Conservation (phyloP, 2,329 filamentous ascomycete genomes). For the Fusarium caatingaense region DNA sequence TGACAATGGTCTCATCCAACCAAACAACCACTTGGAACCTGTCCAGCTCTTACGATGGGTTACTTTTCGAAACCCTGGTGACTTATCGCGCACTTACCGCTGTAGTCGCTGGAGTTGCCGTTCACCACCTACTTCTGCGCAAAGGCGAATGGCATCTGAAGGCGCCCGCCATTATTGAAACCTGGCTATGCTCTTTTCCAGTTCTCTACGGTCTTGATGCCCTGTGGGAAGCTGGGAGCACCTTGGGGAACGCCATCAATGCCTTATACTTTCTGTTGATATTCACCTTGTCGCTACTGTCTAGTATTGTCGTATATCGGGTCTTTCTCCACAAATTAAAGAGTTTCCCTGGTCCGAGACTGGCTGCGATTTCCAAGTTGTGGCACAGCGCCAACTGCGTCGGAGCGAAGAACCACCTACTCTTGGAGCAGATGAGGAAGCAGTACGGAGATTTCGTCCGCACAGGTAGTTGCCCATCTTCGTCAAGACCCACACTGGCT, state of each 20-base stretch:
- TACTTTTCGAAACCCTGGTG: accelerated
- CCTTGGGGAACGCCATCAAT: neutral
- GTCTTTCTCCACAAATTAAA: accelerated
- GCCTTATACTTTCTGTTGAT: neutral
- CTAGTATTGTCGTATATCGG: neutral
- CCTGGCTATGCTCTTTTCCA: neutral
- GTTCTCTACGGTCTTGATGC: neutral
- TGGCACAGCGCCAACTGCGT: neutral
- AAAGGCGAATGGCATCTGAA: neutral
- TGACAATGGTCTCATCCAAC: accelerated
- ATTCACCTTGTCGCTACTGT: accelerated
- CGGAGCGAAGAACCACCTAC: neutral
- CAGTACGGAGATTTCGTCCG: neutral
- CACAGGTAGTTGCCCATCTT: neutral
- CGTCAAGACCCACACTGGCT: accelerated
- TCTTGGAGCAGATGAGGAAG: neutral
- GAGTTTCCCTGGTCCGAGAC: neutral
- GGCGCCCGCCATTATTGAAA: neutral
- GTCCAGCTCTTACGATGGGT: accelerated
- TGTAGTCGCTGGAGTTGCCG: neutral
- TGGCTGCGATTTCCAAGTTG: neutral
- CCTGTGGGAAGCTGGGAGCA: accelerated
- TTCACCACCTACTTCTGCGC: neutral
- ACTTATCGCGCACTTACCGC: neutral
- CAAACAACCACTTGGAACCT: accelerated